Evolutionary conservation across 2,329 filamentous ascomycete species (phyloP).

Genomic region (Hymenoscyphus infarciens): DNA sequence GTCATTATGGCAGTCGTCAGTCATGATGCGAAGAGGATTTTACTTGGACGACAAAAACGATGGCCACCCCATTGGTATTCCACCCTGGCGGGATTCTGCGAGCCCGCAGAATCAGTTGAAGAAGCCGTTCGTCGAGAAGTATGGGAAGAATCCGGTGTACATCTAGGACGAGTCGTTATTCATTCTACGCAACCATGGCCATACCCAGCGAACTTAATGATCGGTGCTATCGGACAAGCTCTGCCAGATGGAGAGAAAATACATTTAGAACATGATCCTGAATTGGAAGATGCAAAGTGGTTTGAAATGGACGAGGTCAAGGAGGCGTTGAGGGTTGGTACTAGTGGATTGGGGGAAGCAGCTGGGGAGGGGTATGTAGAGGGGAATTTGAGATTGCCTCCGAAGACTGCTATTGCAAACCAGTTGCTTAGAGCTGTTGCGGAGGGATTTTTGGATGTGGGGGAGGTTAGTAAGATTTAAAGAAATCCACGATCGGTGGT

Average conservation of each 20-base stretch:
- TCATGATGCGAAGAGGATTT: slow-evolving; percentile 60
- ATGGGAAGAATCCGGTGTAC: slow-evolving; percentile 80
- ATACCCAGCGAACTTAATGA: slow-evolving; percentile 81
- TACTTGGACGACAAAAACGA: slow-evolving; percentile 80
- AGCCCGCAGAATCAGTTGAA: slow-evolving; percentile 81
- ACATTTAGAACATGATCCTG: slow-evolving; percentile 80
- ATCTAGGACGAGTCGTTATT: slow-evolving; percentile 71
- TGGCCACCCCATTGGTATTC: slow-evolving; percentile 86
- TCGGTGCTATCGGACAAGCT: slow-evolving; percentile 83
- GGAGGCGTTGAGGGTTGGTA: slow-evolving; percentile 66
- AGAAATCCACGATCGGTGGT: too few species aligned
- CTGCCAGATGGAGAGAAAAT: slow-evolving; percentile 77
- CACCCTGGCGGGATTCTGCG: slow-evolving; percentile 82
- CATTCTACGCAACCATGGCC: slow-evolving; percentile 87
- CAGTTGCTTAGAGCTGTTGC: slow-evolving; percentile 78
- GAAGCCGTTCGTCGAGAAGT: slow-evolving; percentile 80
- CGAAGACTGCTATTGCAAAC: slow-evolving; percentile 86
- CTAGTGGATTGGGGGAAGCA: slow-evolving; percentile 62
- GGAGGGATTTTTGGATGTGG: slow-evolving; percentile 59
- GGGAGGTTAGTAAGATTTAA: slow-evolving; percentile 16
- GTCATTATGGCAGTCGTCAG: slow-evolving; percentile 94
- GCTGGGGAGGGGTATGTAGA: slow-evolving; percentile 67
- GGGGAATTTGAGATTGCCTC: slow-evolving; percentile 75
- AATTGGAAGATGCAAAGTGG: slow-evolving; percentile 89
- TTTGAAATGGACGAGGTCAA: slow-evolving; percentile 76